These are phyloP conservation scores for Acacia pycnantha DNA, from an alignment of 331 rosid species.

Conservation along the genomic window DNA sequence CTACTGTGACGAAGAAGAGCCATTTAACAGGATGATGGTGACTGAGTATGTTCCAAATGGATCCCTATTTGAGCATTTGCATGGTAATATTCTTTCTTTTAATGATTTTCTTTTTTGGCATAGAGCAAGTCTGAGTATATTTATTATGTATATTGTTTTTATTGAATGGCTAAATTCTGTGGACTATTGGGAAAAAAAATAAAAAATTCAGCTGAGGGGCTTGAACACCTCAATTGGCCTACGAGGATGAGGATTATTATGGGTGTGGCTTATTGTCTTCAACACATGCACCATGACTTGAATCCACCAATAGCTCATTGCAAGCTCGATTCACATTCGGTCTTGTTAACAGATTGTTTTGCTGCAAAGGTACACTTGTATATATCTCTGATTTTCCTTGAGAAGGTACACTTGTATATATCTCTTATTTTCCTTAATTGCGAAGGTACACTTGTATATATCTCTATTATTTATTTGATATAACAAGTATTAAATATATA, in stretches of 20 bases:
- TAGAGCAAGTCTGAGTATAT: not conserved
- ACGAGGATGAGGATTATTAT: conserved; percentile 77
- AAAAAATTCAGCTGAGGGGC: conserved; percentile 55
- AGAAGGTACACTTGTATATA: conserved; percentile 27
- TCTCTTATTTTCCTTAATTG: conserved; percentile 6
- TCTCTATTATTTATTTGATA: not conserved
- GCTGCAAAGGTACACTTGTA: conserved; percentile 70
- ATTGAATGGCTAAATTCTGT: not conserved
- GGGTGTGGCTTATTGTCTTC: conserved; percentile 91
- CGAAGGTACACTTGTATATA: conserved; percentile 52
- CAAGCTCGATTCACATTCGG: conserved; percentile 41
- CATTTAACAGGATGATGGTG: conserved; percentile 89
- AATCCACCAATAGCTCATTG: conserved; percentile 71
- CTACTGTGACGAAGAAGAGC: conserved; percentile 88
- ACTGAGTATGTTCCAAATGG: conserved; percentile 97
- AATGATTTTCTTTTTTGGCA: not conserved
- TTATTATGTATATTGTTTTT: not conserved
- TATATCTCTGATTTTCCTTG: not conserved
- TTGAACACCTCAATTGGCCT: conserved; percentile 81
- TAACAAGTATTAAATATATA: not conserved
- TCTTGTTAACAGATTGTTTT: conserved; percentile 79
- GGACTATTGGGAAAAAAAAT: not conserved
- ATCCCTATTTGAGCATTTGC: conserved; percentile 74
- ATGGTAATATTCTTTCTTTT: conserved; percentile 51
- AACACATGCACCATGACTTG: conserved; percentile 87